Base-by-base conservation (phyloP, 371 early-diverging fungal species). In the Mucor irregularis region DNA sequence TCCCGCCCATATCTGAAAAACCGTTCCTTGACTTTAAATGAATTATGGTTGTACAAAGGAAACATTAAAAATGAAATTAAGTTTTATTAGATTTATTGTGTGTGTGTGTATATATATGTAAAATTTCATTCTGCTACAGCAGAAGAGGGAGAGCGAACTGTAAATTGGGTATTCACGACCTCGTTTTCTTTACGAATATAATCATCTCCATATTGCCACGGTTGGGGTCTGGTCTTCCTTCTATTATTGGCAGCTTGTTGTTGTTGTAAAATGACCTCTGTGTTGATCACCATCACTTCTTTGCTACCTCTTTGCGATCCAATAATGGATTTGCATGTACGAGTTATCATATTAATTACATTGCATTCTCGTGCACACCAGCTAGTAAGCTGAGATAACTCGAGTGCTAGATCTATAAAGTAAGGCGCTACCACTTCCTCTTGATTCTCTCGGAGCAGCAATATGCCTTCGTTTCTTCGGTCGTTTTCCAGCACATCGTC, bases 401-500 rank as follows among this genome's bases (percentile, higher is more conserved):
- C 69, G 4, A 61, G 47, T n/a, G 65, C 50, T 25, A 69, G 38
- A 39, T 69, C 64, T 9, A 69, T 61, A 43, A 61, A 61, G 40
- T 69, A 51, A 14, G 62, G 61, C 11, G 64, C 45, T 17, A 56
- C 49, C 16, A 51, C 39, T 10, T 56, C 53, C 22, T 68, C 69
- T 38, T 53, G 57, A 10, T 48, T 64, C n/a, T 61, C 46, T 48
- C 56, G 30, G 14, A 51, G 24, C 19, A 53, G 24, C 8, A 53
- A 34, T 34, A 52, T 46, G 25, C 51, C 39, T 34, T 47, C 49
- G 1, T 49, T 48, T 21, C 16, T 50, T 16, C 22, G 44, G 19
- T 24, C 21, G 25, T 16, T 22, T 24, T 42, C 57, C n/a, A 24
- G 10, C 26, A 33, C 26, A 43, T 39, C 35, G 26, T 46, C 47